Base-by-base conservation (phyloP, 306 rosid genomes). In the Castanea sativa region DNA sequence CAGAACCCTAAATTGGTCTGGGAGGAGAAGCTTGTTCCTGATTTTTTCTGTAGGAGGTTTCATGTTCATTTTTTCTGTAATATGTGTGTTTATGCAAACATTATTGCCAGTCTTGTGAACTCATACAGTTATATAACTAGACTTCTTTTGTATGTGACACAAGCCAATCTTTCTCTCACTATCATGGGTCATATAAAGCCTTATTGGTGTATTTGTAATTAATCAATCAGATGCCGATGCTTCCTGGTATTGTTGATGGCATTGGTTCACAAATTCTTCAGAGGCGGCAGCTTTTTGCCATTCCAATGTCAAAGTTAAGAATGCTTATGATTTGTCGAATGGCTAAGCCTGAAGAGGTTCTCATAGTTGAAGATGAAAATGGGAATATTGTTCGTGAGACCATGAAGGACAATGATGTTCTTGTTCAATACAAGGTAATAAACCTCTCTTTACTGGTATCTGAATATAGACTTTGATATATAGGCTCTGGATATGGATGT, bases 291-390 rank as follows among this genome's bases (percentile, higher is more conserved):
- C 90, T 96, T 27, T 96, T 93, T 86, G 80, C 94, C 73, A 91
- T 87, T 59, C 84, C 93, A 10, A 93, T 93, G 99, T 93, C 99
- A 49, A 96, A 96, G 92, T 79, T 96, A 87, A 91, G 99, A 80
- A 65, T 91, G 97, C 99, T 96, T 59, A 93, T 96, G 98, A 93
- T 96, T 73, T 91, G 94, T 72, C 97, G 99, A 25, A 96, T 96
- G 99, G 99, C 99, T 23, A 96, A 96, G 85, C 99, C 99, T 29
- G 99, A 96, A 88, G 99, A 96, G 86, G 99, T 96, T 82, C 96
- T 96, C 72, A 96, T 96, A 25, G 98, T 96, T 67, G 99, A 96
- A 83, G 99, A 96, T 82, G 99, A 96, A 81, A 96, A 96, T 71
- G 99, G 99, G 76, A 96, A 96, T 82, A 96, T 96, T 74, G 99